A percentile compares a stretch with the other conserved stretches of the same genome.
Conservation (phyloP, 2,329 filamentous ascomycete genomes). For the Mycocentrospora acerina region DNA sequence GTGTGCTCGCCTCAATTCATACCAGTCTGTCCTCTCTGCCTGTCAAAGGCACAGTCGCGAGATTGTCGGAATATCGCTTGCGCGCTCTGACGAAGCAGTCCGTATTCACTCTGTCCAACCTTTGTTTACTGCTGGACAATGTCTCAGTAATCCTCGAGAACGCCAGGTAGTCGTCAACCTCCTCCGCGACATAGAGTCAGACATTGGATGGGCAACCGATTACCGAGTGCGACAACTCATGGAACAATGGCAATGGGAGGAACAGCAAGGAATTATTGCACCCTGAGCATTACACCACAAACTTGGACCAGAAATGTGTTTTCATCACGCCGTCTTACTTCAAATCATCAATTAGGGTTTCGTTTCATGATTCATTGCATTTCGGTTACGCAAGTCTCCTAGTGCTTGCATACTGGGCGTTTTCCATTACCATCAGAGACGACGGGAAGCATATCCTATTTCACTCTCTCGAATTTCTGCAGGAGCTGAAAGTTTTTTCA, state of each 20-base stretch:
- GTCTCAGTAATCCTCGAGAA: conserved; percentile 57
- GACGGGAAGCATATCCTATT: too few relatives aligned
- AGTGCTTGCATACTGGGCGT: too few relatives aligned
- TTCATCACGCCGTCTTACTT: too few relatives aligned
- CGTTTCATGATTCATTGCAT: too few relatives aligned
- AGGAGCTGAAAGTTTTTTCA: too few relatives aligned
- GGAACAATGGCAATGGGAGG: conserved; percentile 48
- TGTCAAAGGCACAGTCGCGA: conserved; percentile 61
- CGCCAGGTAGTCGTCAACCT: conserved; percentile 57
- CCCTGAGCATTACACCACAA: conserved; percentile 12
- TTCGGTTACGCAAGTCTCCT: too few relatives aligned
- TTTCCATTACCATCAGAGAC: too few relatives aligned
- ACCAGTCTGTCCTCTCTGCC: conserved; percentile 58
- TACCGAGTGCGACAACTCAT: conserved; percentile 60
- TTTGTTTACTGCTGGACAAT: conserved; percentile 64
- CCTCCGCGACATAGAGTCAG: conserved; percentile 60
- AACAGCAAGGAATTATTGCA: conserved; percentile 22
- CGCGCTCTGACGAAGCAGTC: conserved; percentile 57
- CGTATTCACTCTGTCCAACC: conserved; percentile 61
- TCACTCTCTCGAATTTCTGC: too few relatives aligned
- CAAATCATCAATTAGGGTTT: too few relatives aligned
- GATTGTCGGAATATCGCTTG: conserved; percentile 62
- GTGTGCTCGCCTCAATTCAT: conserved; percentile 56
- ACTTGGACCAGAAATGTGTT: too few relatives aligned
- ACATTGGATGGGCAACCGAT: conserved; percentile 64